These are phyloP conservation scores for Erucastrum elatum DNA, from an alignment of 345 rosid species.

Conservation along the genomic window DNA sequence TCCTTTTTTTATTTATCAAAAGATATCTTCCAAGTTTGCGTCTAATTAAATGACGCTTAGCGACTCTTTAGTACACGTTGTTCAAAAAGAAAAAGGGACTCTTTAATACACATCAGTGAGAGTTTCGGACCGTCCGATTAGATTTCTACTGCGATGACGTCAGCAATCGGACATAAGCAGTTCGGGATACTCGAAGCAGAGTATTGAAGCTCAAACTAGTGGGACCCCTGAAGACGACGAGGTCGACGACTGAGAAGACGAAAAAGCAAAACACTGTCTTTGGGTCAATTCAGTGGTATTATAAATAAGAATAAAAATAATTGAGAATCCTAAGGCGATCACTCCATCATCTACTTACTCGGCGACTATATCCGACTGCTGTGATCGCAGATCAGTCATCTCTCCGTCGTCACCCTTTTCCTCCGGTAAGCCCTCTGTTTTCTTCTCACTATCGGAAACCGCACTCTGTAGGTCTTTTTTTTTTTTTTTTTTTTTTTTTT, in stretches of 20 bases:
- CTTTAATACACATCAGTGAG: background rate
- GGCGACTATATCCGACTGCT: background rate
- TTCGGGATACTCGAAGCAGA: slow-evolving; percentile 6
- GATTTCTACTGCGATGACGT: background rate
- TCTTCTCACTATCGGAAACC: background rate
- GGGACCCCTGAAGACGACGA: slow-evolving; percentile 20
- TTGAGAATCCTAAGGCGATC: background rate
- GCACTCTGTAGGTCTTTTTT: too few relatives aligned
- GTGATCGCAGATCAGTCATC: slow-evolving; percentile 11
- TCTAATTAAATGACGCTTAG: too few relatives aligned
- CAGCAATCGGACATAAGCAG: slow-evolving; percentile 7
- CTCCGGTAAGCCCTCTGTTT: background rate
- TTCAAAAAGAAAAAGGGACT: too few relatives aligned
- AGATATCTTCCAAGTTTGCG: too few relatives aligned
- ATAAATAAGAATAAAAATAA: background rate
- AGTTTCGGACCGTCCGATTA: slow-evolving; percentile 17
- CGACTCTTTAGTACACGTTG: too few relatives aligned
- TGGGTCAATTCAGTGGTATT: background rate
- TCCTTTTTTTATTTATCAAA: too few relatives aligned
- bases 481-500: too few relatives aligned
- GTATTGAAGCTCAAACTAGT: slow-evolving; percentile 13
- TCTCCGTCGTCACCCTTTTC: background rate
- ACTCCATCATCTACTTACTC: slow-evolving; percentile 6
- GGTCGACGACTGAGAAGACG: slow-evolving; percentile 4
- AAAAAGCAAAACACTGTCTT: background rate